Percentiles rank a stretch among this genome's conserved stretches.
These are phyloP conservation scores for Fusarium sp. DNA, from an alignment of 2,329 filamentous ascomycete genomes.

Conservation along the genomic window DNA sequence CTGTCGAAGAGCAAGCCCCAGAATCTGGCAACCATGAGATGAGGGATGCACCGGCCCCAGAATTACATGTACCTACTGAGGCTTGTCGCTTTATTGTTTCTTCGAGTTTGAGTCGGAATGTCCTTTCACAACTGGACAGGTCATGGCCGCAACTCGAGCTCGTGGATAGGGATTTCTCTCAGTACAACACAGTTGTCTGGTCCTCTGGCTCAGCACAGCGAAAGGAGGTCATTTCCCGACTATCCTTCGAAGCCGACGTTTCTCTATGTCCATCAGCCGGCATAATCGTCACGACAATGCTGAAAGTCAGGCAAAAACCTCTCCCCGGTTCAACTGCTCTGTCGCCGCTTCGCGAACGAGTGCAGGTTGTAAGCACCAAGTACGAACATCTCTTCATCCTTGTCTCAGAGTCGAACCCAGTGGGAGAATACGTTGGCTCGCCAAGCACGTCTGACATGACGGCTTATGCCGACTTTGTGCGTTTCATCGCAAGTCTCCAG, in stretches of 20 bases:
- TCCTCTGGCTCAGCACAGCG: conserved; percentile 42
- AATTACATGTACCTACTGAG: conserved; percentile 20
- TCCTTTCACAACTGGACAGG: conserved; percentile 64
- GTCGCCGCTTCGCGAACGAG: conserved; percentile 64
- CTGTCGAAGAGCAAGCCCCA: background rate
- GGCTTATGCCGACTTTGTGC: conserved; percentile 62
- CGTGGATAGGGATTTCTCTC: conserved; percentile 70
- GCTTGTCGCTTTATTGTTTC: conserved; percentile 62
- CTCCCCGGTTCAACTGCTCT: conserved; percentile 63
- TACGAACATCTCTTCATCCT: conserved; percentile 78
- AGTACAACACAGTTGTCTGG: conserved; percentile 51
- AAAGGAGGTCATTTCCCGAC: conserved; percentile 47
- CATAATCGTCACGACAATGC: conserved; percentile 76
- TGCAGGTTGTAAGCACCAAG: conserved; percentile 64
- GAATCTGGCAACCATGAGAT: background rate
- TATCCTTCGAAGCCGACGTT: conserved; percentile 76
- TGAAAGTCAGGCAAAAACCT: conserved; percentile 77
- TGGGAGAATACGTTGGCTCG: conserved; percentile 55
- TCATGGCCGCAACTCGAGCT: conserved; percentile 62
- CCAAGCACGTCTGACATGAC: conserved; percentile 55
- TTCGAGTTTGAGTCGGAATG: conserved; percentile 55
- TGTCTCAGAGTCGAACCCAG: conserved; percentile 65
- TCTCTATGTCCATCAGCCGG: conserved; percentile 76
- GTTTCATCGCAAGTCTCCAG: conserved; percentile 58
- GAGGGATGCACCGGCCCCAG: conserved; percentile 25